phyloP scores from a whole-genome alignment of 768 basidiomycete species.

The Zangia roseola region DNA sequence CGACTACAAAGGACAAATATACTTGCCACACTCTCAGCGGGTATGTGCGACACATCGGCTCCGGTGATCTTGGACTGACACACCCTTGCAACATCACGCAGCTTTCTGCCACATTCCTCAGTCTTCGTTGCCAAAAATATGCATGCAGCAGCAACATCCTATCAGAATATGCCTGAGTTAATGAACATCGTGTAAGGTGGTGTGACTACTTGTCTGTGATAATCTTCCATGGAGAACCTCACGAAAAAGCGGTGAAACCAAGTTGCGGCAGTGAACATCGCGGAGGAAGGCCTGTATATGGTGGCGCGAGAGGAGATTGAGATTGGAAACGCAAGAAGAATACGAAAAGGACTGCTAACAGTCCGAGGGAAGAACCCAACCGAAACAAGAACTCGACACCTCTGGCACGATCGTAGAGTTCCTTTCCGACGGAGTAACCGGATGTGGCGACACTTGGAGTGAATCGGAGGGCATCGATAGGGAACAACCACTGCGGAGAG shows the following conservation, averaged over 20 bases:
- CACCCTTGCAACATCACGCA: slow-evolving; percentile 80
- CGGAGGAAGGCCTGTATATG: slow-evolving; percentile 64
- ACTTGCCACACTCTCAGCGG: slow-evolving; percentile 64
- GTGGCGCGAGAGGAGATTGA: slow-evolving; percentile 12
- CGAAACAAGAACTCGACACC: slow-evolving; percentile 87
- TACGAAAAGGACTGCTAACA: slow-evolving; percentile 51
- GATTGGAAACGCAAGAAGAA: slow-evolving; percentile 7
- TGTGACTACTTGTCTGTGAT: slow-evolving; percentile 63
- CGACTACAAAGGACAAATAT: neutral
- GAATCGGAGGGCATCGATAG: slow-evolving; percentile 51
- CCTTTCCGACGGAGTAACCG: slow-evolving; percentile 51
- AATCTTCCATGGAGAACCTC: slow-evolving; percentile 81
- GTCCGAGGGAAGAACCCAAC: slow-evolving; percentile 68
- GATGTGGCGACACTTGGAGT: slow-evolving; percentile 58
- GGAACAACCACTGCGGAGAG: slow-evolving; percentile 71
- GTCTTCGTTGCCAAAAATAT: slow-evolving; percentile 91
- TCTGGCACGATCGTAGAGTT: slow-evolving; percentile 75
- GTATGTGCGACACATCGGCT: slow-evolving; percentile 52
- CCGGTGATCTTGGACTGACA: slow-evolving; percentile 66
- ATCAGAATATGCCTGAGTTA: slow-evolving; percentile 8
- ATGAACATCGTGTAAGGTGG: slow-evolving; percentile 6
- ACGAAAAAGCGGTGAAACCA: slow-evolving; percentile 94
- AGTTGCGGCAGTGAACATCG: slow-evolving; percentile 82
- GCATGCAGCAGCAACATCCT: slow-evolving; percentile 86
- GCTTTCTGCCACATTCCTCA: slow-evolving; percentile 83